Evolutionary conservation across 176 grass and related monocot genomes (phyloP).

Genomic region (Luzula sylvatica): DNA sequence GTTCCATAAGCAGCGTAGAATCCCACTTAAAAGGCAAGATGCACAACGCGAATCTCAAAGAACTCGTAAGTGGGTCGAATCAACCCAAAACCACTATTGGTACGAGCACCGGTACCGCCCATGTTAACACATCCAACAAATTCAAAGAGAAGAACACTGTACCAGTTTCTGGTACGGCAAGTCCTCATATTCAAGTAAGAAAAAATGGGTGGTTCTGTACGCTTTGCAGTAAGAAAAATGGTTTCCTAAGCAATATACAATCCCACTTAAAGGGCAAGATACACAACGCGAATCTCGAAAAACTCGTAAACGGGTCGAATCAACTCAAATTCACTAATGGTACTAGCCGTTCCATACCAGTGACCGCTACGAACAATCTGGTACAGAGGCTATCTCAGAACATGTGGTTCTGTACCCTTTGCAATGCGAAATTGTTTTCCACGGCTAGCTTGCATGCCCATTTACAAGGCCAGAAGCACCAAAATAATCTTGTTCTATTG

Average conservation of each 20-base stretch:
- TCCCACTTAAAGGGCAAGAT: neutral
- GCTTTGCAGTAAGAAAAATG: neutral
- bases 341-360: no score
- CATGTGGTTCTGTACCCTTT: slow-evolving; percentile 20
- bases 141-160: no score
- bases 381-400: no score
- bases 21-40: slow-evolving; percentile 13
- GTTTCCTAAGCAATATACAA: neutral
- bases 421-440: neutral
- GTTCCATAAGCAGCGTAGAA: neutral
- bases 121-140: no score
- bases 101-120: no score
- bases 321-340: no score
- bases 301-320: no score
- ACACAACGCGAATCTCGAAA: neutral
- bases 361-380: no score
- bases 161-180: no score
- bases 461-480: slow-evolving; percentile 9
- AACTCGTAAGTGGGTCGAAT: no score
- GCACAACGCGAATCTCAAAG: slow-evolving; percentile 1
- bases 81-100: no score
- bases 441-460: neutral
- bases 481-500: neutral
- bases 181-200: no score
- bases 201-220: neutral